Evolutionary conservation across 2,329 filamentous ascomycete species (phyloP).

Genomic region (Fusarium miscanthi): DNA sequence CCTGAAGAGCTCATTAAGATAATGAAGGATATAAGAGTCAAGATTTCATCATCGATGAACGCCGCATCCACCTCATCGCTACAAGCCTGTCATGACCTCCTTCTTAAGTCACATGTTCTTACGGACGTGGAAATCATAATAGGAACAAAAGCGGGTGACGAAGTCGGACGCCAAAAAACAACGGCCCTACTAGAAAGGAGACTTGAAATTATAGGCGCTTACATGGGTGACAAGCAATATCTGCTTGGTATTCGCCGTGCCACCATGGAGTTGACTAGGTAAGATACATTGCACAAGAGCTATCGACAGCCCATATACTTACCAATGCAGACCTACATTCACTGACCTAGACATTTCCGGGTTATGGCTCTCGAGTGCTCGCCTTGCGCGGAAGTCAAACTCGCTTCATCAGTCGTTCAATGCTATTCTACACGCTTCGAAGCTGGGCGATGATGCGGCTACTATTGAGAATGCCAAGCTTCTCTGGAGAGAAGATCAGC

Average conservation of each 20-base stretch:
- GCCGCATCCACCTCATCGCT: slow-evolving; percentile 82
- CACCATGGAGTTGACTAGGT: slow-evolving; percentile 83
- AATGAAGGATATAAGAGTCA: slow-evolving; percentile 74
- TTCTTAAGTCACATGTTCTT: slow-evolving; percentile 87
- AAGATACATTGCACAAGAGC: slow-evolving; percentile 46
- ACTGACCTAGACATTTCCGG: slow-evolving; percentile 80
- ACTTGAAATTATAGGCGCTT: slow-evolving; percentile 90
- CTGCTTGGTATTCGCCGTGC: slow-evolving; percentile 87
- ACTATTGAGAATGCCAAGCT: slow-evolving; percentile 95
- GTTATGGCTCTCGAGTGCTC: slow-evolving; percentile 86
- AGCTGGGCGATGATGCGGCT: slow-evolving; percentile 84
- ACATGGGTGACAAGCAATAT: slow-evolving; percentile 93
- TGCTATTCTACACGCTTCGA: slow-evolving; percentile 88
- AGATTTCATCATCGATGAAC: slow-evolving; percentile 79
- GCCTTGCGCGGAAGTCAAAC: slow-evolving; percentile 86
- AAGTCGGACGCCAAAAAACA: slow-evolving; percentile 51
- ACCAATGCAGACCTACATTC: slow-evolving; percentile 64
- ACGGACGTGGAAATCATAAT: slow-evolving; percentile 87
- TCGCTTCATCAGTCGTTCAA: slow-evolving; percentile 91
- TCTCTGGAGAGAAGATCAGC: slow-evolving; percentile 92
- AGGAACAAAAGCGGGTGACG: slow-evolving; percentile 56
- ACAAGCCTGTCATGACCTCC: slow-evolving; percentile 83
- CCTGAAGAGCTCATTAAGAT: slow-evolving; percentile 64
- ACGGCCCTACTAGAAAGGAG: slow-evolving; percentile 70
- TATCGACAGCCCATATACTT: background rate